Evolutionary conservation across 2,329 filamentous ascomycete species (phyloP).

Genomic region (Aspergillus pseudonomiae): DNA sequence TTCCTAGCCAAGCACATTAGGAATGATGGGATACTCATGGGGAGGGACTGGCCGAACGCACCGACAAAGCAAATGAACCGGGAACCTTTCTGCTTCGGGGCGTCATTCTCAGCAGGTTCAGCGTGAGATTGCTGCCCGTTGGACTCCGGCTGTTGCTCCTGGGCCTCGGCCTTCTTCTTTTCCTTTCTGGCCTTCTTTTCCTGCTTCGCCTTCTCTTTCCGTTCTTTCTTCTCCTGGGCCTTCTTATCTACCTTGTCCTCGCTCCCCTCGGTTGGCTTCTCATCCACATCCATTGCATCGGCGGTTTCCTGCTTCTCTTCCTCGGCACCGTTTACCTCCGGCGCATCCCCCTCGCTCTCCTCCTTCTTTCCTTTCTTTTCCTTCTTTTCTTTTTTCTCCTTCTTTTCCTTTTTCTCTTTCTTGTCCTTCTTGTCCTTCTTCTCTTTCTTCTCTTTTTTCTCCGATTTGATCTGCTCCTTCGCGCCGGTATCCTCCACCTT

Average conservation of each 20-base stretch:
- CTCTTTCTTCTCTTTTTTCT: constrained; percentile 34
- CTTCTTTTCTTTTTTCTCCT: constrained; percentile 26
- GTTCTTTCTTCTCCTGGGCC: constrained; percentile 16
- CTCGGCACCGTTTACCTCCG: constrained; percentile 1
- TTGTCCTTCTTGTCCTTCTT: constrained; percentile 28
- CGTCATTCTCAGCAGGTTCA: constrained; percentile 21
- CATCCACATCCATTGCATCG: constrained; percentile 23
- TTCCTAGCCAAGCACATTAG: constrained; percentile 56
- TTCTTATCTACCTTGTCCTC: constrained; percentile 5
- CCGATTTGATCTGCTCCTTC: constrained; percentile 25
- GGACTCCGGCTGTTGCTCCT: constrained; percentile 10
- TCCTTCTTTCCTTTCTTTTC: constrained; percentile 31
- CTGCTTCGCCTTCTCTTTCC: constrained; percentile 5
- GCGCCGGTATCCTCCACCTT: constrained; percentile 3
- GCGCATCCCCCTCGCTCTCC: constrained; percentile 24
- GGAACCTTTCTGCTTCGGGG: constrained; percentile 41
- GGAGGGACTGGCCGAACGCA: constrained; percentile 36
- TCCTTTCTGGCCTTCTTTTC: constrained; percentile 25
- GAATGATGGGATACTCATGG: background rate
- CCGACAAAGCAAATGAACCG: constrained; percentile 80
- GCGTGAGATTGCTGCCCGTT: constrained; percentile 13
- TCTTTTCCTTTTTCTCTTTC: constrained; percentile 33
- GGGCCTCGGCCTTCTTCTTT: constrained; percentile 26
- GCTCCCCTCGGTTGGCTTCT: constrained; percentile 7
- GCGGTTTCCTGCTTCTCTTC: constrained; percentile 15